Evolutionary conservation across 2,329 filamentous ascomycete genomes (phyloP), one percentile per base, ranked within the genome.

Genomic region (Penicillium fuscoglaucum): DNA sequence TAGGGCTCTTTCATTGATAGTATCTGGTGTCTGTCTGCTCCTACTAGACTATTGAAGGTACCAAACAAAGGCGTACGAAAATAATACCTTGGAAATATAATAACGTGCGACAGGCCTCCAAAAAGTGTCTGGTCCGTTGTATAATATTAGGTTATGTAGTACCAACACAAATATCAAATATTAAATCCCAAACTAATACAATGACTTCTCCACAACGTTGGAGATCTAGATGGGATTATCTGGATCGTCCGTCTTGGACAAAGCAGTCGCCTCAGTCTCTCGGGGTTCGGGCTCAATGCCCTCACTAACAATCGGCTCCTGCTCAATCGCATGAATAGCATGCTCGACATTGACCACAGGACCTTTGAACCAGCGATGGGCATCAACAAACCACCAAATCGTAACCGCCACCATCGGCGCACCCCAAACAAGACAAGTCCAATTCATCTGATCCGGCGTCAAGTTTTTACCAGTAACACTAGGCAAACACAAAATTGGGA

Each of bases 321-420:
- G 63, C 49, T 64, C 55, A 51, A 68, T 53, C 19, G 61, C 55
- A 57, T 74, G 70, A 47, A 75, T 70, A 12, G 69, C 69, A 72
- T 86, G 83, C 64, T 85, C 82, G 28, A 89, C 76, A 66, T 89
- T 89, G 60, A 90, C 83, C 76, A 85, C 88, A 0, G 87, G 87
- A 0, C 87, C 87, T 66, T 84, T 87, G 73, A 90, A 90, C 87
- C 87, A 90, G 67, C 84, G 87, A 49, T 79, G 79, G 10, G 87
- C 87, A 63, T 83, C 81, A 5, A 89, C 74, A 41, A 84, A 74
- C 79, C 86, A 90, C 85, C 86, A 90, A 15, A 87, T 72, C 3
- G 80, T 74, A 5, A 85, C 78, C 3, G 80, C 69, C 4, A 84
- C 58, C 86, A 89, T 89, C 0, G 85, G 83, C 3, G 77, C 86